Conservation (phyloP, 2,329 filamentous ascomycete genomes). For the Xylariaceae sp. region DNA sequence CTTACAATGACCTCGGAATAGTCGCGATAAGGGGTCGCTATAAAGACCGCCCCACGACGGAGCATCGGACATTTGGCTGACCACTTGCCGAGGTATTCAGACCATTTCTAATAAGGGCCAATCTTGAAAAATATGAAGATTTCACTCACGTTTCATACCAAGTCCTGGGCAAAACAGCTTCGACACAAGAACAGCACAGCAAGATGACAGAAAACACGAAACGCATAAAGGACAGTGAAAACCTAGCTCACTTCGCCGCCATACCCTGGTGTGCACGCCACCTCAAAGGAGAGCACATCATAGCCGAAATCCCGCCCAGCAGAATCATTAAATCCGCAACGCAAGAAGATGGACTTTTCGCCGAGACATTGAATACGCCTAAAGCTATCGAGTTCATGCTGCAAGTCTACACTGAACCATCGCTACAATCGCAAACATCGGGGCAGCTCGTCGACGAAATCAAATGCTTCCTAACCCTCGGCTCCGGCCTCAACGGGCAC, state of each 20-base stretch:
- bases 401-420: conserved; percentile 38
- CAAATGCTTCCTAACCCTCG: conserved; percentile 39
- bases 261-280: conserved; percentile 48
- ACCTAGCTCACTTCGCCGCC: conserved; percentile 22
- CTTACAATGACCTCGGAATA: no score
- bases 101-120: no score
- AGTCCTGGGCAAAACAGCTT: background rate
- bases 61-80: no score
- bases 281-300: conserved; percentile 35
- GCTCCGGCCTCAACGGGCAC: conserved; percentile 51
- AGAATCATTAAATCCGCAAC: conserved; percentile 35
- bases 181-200: background rate
- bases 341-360: conserved; percentile 50
- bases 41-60: no score
- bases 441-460: conserved; percentile 28
- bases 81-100: no score
- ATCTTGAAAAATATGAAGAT: no score
- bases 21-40: no score
- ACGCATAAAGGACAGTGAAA: conserved; percentile 5
- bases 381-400: conserved; percentile 46
- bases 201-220: no score
- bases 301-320: conserved; percentile 13
- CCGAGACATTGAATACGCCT: conserved; percentile 47
- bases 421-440: no score
- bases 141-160: no score